Evolutionary conservation across 75 land plant genomes (phyloP).

Genomic region (Picea sitchensis): DNA sequence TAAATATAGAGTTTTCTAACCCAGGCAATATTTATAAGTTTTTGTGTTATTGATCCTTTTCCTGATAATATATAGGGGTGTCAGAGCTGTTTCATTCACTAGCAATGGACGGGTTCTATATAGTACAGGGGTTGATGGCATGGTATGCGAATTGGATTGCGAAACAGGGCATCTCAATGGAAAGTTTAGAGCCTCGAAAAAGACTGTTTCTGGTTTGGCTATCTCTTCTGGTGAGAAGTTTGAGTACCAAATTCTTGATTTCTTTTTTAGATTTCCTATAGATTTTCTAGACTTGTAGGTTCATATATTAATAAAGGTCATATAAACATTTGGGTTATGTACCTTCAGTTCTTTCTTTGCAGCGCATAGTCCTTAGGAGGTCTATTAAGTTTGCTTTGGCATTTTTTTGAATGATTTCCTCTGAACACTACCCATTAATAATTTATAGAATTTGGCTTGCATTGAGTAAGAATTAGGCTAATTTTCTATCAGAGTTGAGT

Average conservation of each 20-base stretch:
- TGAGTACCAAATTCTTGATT: neutral
- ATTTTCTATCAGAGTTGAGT: no score
- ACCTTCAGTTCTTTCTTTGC: no score
- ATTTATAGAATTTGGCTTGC: no score
- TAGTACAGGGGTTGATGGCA: slow-evolving; percentile 80
- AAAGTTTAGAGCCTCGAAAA: slow-evolving; percentile 46
- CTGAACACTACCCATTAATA: no score
- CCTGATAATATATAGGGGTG: slow-evolving; percentile 52
- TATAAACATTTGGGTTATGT: no score
- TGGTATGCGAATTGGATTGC: slow-evolving; percentile 51
- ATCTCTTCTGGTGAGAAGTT: slow-evolving; percentile 46
- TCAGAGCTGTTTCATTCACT: slow-evolving; percentile 53
- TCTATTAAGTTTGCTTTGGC: no score
- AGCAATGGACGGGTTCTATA: slow-evolving; percentile 46
- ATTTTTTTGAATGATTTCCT: no score
- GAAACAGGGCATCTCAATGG: slow-evolving; percentile 37
- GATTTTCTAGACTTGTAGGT: no score
- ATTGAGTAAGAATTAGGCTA: no score
- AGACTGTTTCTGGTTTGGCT: slow-evolving; percentile 37
- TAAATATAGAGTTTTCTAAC: neutral
- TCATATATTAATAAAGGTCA: no score
- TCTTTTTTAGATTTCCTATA: no score
- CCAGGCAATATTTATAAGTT: neutral
- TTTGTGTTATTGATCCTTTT: neutral
- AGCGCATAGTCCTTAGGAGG: no score